Evolutionary conservation across 495 filamentous ascomycete genomes (phyloP).

Genomic region (Penicillium ochrochloron): DNA sequence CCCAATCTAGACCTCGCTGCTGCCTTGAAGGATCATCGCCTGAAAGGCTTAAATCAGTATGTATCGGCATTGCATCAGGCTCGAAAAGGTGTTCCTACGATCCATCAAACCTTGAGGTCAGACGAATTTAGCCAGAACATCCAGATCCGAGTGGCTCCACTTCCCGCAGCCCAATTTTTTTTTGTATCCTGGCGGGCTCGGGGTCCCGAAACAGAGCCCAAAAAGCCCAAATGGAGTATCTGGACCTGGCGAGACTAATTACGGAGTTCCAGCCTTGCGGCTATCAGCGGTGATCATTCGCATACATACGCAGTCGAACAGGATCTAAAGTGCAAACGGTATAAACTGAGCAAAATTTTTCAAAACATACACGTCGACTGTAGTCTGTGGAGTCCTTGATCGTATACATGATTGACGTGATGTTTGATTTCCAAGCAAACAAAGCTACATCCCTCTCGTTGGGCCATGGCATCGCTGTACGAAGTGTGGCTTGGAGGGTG

Average conservation of each 20-base stretch:
- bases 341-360: background rate
- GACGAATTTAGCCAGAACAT: background rate
- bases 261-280: slow-evolving; percentile 1
- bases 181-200: background rate
- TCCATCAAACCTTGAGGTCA: background rate
- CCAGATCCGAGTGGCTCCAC: slow-evolving; percentile 8
- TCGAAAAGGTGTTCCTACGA: background rate
- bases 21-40: background rate
- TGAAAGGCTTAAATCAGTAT: background rate
- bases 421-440: slow-evolving; percentile 12
- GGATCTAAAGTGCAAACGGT: background rate
- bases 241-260: slow-evolving; percentile 7
- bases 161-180: background rate
- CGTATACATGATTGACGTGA: background rate
- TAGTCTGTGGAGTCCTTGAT: background rate
- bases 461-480: slow-evolving; percentile 7
- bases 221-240: background rate
- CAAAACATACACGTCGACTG: background rate
- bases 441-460: background rate
- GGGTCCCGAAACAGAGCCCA: slow-evolving; percentile 1
- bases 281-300: background rate
- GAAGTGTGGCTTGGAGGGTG: slow-evolving; percentile 17
- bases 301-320: background rate
- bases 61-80: background rate
- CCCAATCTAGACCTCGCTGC: slow-evolving; percentile 5